phyloP scores from a whole-genome alignment of 345 rosid genomes.

The Nephelium lappaceum region DNA sequence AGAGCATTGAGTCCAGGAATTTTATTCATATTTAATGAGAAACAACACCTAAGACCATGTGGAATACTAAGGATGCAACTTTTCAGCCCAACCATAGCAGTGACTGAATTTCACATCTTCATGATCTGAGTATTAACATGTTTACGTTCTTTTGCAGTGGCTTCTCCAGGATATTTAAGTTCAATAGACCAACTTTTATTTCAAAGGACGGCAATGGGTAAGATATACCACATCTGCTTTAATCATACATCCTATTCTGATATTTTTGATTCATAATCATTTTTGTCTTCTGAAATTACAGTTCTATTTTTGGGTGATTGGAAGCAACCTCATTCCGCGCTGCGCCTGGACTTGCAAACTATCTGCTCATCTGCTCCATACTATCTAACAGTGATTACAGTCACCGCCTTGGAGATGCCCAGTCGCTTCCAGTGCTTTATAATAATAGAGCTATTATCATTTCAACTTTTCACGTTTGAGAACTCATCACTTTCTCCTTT shows the following conservation, averaged over 20 bases:
- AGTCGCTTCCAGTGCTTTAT: slow-evolving; percentile 72
- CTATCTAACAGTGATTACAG: slow-evolving; percentile 68
- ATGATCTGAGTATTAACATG: not conserved
- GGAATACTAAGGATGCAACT: not conserved
- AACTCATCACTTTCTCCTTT: no score
- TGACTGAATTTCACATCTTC: not conserved
- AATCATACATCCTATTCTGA: not conserved
- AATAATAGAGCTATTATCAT: no score
- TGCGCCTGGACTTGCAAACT: slow-evolving; percentile 96
- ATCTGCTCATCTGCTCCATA: slow-evolving; percentile 94
- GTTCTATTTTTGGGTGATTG: slow-evolving; percentile 89
- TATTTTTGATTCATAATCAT: not conserved
- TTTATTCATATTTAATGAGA: no score
- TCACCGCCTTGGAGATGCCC: slow-evolving; percentile 72
- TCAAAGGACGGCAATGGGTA: slow-evolving; percentile 87
- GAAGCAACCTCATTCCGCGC: slow-evolving; percentile 86
- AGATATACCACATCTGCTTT: slow-evolving; percentile 11
- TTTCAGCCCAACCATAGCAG: not conserved
- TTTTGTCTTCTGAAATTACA: slow-evolving; percentile 33
- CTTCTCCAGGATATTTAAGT: slow-evolving; percentile 89
- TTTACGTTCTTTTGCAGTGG: slow-evolving; percentile 43
- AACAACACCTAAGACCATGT: not conserved
- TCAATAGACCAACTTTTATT: slow-evolving; percentile 57
- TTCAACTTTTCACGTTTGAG: no score
- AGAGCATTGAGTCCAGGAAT: no score